A percentile compares a stretch with the other conserved stretches of the same genome.
These are phyloP conservation scores for Somion occarium DNA, from an alignment of 1,284 basidiomycete species.

Conservation along the genomic window DNA sequence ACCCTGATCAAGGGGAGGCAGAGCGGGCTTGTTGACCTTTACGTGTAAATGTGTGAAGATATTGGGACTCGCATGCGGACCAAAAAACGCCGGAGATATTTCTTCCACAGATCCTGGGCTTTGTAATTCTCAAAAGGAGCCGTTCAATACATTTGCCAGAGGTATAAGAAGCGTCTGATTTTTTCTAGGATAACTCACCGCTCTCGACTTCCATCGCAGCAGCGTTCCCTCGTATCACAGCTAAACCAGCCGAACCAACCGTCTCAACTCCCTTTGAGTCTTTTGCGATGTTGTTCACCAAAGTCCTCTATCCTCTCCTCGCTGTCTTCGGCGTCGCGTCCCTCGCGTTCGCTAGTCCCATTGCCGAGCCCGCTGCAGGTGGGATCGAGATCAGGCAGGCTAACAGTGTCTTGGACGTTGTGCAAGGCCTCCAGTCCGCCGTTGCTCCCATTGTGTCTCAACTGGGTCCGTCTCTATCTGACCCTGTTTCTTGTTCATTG, in stretches of 20 bases:
- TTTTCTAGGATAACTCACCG: neutral
- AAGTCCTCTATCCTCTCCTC: constrained; percentile 6
- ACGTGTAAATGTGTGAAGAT: no score
- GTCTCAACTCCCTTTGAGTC: neutral
- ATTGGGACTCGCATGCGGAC: no score
- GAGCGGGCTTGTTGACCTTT: no score
- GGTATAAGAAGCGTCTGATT: neutral
- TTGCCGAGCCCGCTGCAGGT: neutral
- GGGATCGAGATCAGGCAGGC: constrained; percentile 1
- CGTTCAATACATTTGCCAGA: no score
- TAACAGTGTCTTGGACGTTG: neutral
- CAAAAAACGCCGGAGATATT: no score
- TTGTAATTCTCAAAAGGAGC: no score
- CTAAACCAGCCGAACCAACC: neutral
- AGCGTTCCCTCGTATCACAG: neutral
- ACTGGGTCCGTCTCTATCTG: neutral
- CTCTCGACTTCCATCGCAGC: neutral
- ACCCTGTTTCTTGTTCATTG: neutral
- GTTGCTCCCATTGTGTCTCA: neutral
- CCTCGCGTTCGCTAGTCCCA: constrained; percentile 1
- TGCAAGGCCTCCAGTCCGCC: neutral
- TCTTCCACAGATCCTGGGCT: no score
- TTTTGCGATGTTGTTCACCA: constrained; percentile 5
- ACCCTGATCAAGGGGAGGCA: no score
- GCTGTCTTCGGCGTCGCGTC: constrained; percentile 4